These are phyloP conservation scores for Capronia epimyces DNA, from an alignment of 2,329 filamentous ascomycete genomes.

Conservation along the genomic window DNA sequence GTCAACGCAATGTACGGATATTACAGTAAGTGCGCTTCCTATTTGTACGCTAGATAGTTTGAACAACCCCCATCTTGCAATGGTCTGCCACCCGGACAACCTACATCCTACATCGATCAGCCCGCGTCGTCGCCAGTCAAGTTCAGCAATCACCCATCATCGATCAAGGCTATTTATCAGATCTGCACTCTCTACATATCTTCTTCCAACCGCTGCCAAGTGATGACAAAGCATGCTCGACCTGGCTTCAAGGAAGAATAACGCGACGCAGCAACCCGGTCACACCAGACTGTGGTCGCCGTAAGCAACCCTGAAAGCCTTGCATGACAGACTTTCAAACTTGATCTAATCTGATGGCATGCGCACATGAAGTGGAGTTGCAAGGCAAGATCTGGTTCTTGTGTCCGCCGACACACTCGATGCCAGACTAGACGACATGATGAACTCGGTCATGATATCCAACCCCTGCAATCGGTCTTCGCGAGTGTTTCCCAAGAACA, in stretches of 20 bases:
- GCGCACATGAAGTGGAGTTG: neutral
- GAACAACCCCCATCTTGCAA: no score
- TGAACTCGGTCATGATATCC: conserved; percentile 29
- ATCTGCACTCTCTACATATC: neutral
- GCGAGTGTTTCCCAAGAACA: conserved; percentile 50
- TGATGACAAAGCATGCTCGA: conserved; percentile 36
- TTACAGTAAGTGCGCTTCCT: no score
- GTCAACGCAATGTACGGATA: no score
- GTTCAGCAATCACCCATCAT: no score
- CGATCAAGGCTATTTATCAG: no score
- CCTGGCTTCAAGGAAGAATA: conserved; percentile 5
- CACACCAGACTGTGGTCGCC: conserved; percentile 16
- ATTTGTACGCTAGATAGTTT: no score
- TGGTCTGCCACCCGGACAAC: no score
- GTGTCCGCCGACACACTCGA: conserved; percentile 6
- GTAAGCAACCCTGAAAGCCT: conserved; percentile 1
- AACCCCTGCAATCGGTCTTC: conserved; percentile 46
- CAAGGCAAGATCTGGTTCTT: neutral
- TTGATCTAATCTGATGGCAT: conserved; percentile 58
- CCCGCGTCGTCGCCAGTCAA: no score
- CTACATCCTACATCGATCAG: no score
- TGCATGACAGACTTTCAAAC: conserved; percentile 48
- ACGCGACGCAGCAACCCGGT: conserved; percentile 16
- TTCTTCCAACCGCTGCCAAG: conserved; percentile 23
- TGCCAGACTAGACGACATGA: conserved; percentile 23